Conservation (phyloP, 805 yeast genomes). For the Suhomyces pyralidae region DNA sequence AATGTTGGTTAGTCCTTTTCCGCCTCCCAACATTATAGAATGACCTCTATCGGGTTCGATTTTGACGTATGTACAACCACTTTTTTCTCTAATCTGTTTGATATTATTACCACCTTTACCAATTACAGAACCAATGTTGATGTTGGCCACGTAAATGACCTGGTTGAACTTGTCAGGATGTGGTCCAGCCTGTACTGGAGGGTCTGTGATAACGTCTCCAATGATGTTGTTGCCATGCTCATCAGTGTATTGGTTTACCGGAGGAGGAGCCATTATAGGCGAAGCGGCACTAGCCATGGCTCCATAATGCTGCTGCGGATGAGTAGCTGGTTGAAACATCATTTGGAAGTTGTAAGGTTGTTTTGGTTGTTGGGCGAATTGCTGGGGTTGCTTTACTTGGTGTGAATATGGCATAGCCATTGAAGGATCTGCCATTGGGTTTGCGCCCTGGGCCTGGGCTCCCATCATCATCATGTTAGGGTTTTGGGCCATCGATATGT, state of each 20-base stretch:
- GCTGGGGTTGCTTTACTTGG: conserved; percentile 10
- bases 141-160: conserved; percentile 72
- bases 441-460: conserved; percentile 5
- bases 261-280: conserved; percentile 4
- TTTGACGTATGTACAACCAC: conserved; percentile 70
- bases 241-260: conserved; percentile 36
- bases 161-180: conserved; percentile 56
- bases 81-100: conserved; percentile 67
- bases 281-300: conserved; percentile 12
- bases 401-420: conserved; percentile 2
- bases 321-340: conserved; percentile 40
- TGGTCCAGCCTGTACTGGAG: conserved; percentile 33
- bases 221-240: conserved; percentile 43
- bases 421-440: conserved; percentile 11
- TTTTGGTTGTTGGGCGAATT: conserved; percentile 15
- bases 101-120: conserved; percentile 85
- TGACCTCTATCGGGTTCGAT: conserved; percentile 63
- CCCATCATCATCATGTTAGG: conserved; percentile 21
- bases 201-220: conserved; percentile 43
- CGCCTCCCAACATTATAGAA: conserved; percentile 43
- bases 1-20: conserved; percentile 41
- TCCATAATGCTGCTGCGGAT: conserved; percentile 30
- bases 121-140: conserved; percentile 77
- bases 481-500: conserved; percentile 22
- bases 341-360: conserved; percentile 36